phyloP scores from a whole-genome alignment of 164 flowering plant genomes.

The Cinnamomum chago region DNA sequence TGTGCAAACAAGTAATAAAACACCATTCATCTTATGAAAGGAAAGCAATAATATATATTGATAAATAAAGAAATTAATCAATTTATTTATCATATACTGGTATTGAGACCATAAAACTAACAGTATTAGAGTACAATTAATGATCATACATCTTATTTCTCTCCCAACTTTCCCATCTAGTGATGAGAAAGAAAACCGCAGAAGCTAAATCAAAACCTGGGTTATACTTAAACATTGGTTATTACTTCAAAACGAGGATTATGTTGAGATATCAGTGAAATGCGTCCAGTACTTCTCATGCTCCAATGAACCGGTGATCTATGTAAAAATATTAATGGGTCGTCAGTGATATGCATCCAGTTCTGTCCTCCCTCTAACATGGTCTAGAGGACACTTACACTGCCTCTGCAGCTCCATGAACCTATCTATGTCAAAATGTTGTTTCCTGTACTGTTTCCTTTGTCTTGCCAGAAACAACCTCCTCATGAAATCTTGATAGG shows the following conservation, averaged over 20 bases:
- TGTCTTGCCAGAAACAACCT: slow-evolving; percentile 69
- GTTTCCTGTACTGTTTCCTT: slow-evolving; percentile 58
- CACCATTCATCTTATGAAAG: too few relatives aligned
- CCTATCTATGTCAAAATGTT: slow-evolving; percentile 49
- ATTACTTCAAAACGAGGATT: too few relatives aligned
- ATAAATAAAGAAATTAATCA: too few relatives aligned
- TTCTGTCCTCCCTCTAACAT: neutral
- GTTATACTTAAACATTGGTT: too few relatives aligned
- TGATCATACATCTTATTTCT: neutral
- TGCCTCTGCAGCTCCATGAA: slow-evolving; percentile 55
- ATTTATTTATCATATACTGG: too few relatives aligned
- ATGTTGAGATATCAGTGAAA: neutral
- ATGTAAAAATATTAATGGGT: neutral
- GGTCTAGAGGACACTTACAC: slow-evolving; percentile 44
- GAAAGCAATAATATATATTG: too few relatives aligned
- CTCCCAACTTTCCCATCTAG: neutral
- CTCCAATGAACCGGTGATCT: neutral
- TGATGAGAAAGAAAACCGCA: neutral
- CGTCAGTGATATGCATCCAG: neutral
- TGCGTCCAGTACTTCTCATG: neutral
- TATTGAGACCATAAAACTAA: too few relatives aligned
- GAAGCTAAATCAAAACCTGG: neutral
- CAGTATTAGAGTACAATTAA: too few relatives aligned
- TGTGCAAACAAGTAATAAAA: too few relatives aligned
- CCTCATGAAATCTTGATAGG: slow-evolving; percentile 76